Evolutionary conservation across 176 grass and related monocot species (phyloP), one percentile per base, ranked within the genome.

Genomic region (Panicum miliaceum): DNA sequence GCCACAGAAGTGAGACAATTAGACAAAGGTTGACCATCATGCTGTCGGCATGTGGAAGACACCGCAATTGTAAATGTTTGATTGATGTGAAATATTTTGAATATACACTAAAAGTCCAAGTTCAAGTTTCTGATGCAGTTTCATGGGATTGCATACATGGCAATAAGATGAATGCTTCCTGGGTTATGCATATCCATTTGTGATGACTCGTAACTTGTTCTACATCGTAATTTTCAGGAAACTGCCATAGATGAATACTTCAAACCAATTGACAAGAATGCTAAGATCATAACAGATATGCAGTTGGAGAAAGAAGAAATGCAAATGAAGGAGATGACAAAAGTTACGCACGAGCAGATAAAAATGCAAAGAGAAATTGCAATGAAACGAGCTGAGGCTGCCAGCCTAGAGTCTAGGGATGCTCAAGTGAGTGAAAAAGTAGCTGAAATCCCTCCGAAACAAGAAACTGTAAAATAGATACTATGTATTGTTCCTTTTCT

Each of bases 241-340:
- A 80, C 91, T 70, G 80, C 91, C 57, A 95, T 98, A 34, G 93
- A 98, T 46, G 84, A 93, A 25, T 93, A 95, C 72, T 98, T 98
- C 78, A 92, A 98, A 80, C 93, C 93, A 43, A 90, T 98, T 23
- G 96, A 94, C 82, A 90, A 92, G 78, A 79, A 81, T 65, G 91
- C 91, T 64, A 41, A 98, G 60, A 90, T 90, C 53, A 83, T 98
- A 67, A 87, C 88, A 37, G 83, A 90, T 79, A 89, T 98, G 96
- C 96, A 98, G 84, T 26, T 95, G 82, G 89, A 95, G 56, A 95
- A 94, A 88, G 93, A 94, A 54, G 93, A 95, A 82, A 78, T 40
- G 37, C 81, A 87, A 81, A 88, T 76, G 73, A 92, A 98, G 84
- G 91, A 94, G 50, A 92, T 95, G 93, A 6, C 75, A 48, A 90